Base-by-base conservation (phyloP, 1,139 yeast genomes). In the Scheffersomyces lignicola region DNA sequence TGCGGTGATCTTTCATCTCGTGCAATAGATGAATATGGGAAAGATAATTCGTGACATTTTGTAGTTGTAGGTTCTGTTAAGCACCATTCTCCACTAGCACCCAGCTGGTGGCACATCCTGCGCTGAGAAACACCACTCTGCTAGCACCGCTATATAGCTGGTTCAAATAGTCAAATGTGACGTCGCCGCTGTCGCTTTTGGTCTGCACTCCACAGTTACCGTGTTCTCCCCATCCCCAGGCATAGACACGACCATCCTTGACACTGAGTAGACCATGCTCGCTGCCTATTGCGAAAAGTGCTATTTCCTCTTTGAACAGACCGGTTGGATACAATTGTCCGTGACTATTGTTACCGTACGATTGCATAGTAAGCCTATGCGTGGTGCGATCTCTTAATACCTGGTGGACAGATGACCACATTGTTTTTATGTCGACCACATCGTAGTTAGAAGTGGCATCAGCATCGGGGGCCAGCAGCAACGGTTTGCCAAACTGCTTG, bases 151-250 rank as follows among this genome's bases (percentile, higher is more conserved):
- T 33, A 47, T 69, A 71, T n/a, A 78, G 32, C 13, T 34, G 37
- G 40, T 72, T 76, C 23, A 73, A 44, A 31, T 60, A 53, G 39
- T 58, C 57, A 39, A 69, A 75, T 0, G 69, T 61, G 3, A 66
- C 73, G 4, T 53, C 52, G 9, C 18, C 29, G 5, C 21, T 9
- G 5, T 49, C 56, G 9, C 43, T 44, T 11, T 51, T 31, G 3
- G 31, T 28, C 23, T 48, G 58, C 1, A 42, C 44, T 0, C 97
- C 97, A 60, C 97, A 90, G 53, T 92, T 92, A 1, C 98, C 97
- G 54, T 92, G 98, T 54, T 92, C 98, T 17, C 97, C 97, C 98
- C 98, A 92, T 0, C 98, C 98, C 97, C 97, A 92, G 3, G 90
- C 75, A 37, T 53, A 65, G 0, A 86, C 80, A 5, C 45, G 40